A percentile compares a stretch with the other conserved stretches of the same genome.
phyloP scores from a whole-genome alignment of 2,329 filamentous ascomycete genomes.

The Penicillium sp. region DNA sequence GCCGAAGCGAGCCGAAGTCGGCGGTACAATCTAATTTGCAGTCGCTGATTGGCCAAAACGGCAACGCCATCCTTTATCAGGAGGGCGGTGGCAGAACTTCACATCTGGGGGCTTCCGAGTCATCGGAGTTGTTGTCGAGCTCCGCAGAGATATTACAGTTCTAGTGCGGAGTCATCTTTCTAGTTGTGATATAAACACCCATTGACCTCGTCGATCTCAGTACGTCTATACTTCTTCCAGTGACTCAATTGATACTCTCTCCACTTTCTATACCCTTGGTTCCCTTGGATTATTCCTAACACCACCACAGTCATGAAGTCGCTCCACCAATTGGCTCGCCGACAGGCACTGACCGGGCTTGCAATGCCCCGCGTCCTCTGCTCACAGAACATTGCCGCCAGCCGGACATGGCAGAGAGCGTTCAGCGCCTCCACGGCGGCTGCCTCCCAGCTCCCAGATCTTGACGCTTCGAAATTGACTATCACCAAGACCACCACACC shows the following conservation, averaged over 20 bases:
- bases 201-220: slow-evolving; percentile 7
- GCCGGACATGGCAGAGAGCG: slow-evolving; percentile 47
- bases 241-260: slow-evolving; percentile 7
- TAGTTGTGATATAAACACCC: slow-evolving; percentile 20
- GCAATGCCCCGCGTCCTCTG: slow-evolving; percentile 22
- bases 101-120: slow-evolving; percentile 7
- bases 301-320: slow-evolving; percentile 30
- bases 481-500: slow-evolving; percentile 73
- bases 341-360: slow-evolving; percentile 27
- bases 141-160: slow-evolving; percentile 21
- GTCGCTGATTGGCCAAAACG: slow-evolving; percentile 10
- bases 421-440: slow-evolving; percentile 44
- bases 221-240: neutral
- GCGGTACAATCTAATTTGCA: slow-evolving; percentile 6
- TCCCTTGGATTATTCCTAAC: slow-evolving; percentile 1
- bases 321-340: slow-evolving; percentile 36
- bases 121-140: slow-evolving; percentile 28
- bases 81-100: slow-evolving; percentile 14
- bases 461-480: slow-evolving; percentile 74
- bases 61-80: neutral
- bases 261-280: neutral
- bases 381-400: slow-evolving; percentile 25
- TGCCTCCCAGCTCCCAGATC: slow-evolving; percentile 53
- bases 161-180: slow-evolving; percentile 21
- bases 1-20: slow-evolving; percentile 20